These are phyloP conservation scores for Corymbia citriodora DNA, from an alignment of 441 rosid genomes.

Conservation along the genomic window DNA sequence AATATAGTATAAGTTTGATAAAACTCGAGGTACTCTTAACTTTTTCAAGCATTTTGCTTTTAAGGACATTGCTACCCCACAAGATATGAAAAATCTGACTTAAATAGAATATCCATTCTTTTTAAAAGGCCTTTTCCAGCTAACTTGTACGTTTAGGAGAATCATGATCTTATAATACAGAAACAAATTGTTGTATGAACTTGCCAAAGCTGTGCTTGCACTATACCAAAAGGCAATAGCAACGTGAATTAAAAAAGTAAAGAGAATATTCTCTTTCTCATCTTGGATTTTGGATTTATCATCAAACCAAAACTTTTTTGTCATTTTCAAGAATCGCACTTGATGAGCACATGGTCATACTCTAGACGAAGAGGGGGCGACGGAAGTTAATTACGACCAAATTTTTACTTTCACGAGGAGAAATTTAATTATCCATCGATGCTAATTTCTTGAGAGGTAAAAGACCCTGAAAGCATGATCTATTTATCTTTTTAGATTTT, in stretches of 20 bases:
- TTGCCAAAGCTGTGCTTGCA: not conserved
- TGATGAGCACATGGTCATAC: not conserved
- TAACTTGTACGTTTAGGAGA: not conserved
- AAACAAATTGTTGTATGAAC: not conserved
- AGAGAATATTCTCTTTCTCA: not conserved
- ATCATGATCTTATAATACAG: not conserved
- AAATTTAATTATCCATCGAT: not conserved
- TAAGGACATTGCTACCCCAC: not conserved
- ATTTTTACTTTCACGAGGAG: not conserved
- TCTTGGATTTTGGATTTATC: not conserved
- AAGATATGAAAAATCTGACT: not conserved
- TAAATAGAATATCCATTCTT: not conserved
- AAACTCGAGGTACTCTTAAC: not conserved
- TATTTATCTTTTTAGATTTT: not conserved
- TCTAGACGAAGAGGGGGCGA: not conserved
- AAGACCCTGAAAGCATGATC: not conserved
- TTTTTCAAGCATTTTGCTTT: not conserved
- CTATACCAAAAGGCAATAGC: not conserved
- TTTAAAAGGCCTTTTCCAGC: not conserved
- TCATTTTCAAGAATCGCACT: not conserved
- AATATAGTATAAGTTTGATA: not conserved
- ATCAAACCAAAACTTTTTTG: not conserved
- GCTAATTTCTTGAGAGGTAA: not conserved
- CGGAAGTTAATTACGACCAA: not conserved
- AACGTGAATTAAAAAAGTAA: not conserved